These are phyloP conservation scores for Heliamphora exappendiculata DNA, from an alignment of 148 eudicot genomes.

Conservation along the genomic window DNA sequence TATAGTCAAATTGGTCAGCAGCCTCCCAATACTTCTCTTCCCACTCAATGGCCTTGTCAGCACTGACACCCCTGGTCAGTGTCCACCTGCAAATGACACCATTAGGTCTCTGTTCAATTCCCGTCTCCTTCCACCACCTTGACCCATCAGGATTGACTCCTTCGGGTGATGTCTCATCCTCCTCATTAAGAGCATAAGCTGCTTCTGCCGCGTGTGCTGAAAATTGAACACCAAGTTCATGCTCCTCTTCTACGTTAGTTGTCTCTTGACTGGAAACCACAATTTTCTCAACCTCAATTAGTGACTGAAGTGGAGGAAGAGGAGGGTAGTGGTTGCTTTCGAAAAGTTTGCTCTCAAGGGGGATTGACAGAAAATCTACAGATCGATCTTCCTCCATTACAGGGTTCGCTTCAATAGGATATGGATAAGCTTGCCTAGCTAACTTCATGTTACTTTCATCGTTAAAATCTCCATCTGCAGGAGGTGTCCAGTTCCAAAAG, in stretches of 20 bases:
- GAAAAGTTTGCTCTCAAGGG: slow-evolving; percentile 52
- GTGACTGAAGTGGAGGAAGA: slow-evolving; percentile 76
- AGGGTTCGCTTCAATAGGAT: slow-evolving; percentile 20
- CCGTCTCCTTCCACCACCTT: slow-evolving; percentile 88
- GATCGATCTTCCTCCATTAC: slow-evolving; percentile 60
- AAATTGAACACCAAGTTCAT: slow-evolving; percentile 41
- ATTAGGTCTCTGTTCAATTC: slow-evolving; percentile 62
- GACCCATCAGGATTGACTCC: slow-evolving; percentile 69
- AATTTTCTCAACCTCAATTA: slow-evolving; percentile 38
- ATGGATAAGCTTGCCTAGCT: slow-evolving; percentile 24
- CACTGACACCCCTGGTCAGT: slow-evolving; percentile 65
- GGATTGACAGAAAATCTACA: slow-evolving; percentile 39
- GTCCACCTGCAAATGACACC: slow-evolving; percentile 86
- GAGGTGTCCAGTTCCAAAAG: slow-evolving; percentile 94
- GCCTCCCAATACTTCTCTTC: slow-evolving; percentile 98
- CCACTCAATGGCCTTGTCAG: slow-evolving; percentile 75
- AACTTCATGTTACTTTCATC: slow-evolving; percentile 20
- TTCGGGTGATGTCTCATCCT: slow-evolving; percentile 27
- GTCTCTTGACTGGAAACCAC: slow-evolving; percentile 31
- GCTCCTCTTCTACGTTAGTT: slow-evolving; percentile 32
- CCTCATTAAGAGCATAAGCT: slow-evolving; percentile 44
- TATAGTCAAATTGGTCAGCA: slow-evolving; percentile 63
- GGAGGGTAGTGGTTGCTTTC: slow-evolving; percentile 28
- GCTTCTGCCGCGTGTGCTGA: slow-evolving; percentile 76
- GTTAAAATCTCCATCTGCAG: slow-evolving; percentile 23